phyloP scores from a whole-genome alignment of 345 rosid species.

The Cardamine resedifolia region DNA sequence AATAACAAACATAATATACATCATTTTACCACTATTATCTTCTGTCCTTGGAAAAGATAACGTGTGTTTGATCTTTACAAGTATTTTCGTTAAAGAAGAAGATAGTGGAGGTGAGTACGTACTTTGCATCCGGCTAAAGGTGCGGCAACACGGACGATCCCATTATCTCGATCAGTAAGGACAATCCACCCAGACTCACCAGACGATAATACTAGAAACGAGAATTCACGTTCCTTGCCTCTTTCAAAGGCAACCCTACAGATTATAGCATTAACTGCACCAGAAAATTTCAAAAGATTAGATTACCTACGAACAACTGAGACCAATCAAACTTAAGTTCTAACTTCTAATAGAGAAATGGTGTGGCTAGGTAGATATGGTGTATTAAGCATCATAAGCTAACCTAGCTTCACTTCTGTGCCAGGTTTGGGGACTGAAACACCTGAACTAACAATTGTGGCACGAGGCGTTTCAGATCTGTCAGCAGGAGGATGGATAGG shows the following conservation, averaged over 20 bases:
- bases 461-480: constrained; percentile 58
- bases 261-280: constrained; percentile 84
- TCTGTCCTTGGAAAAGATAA: background rate
- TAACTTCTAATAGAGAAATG: background rate
- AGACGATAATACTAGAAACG: constrained; percentile 63
- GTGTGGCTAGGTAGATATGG: background rate
- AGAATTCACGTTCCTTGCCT: constrained; percentile 84
- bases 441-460: constrained; percentile 65
- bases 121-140: constrained; percentile 77
- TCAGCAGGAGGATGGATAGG: constrained; percentile 51
- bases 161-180: constrained; percentile 68
- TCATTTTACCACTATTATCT: background rate
- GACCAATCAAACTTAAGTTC: constrained; percentile 11
- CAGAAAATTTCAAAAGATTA: constrained; percentile 13
- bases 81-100: background rate
- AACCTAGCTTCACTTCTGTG: constrained; percentile 72
- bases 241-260: constrained; percentile 95
- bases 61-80: background rate
- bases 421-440: constrained; percentile 78
- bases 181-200: constrained; percentile 86
- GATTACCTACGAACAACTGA: constrained; percentile 18
- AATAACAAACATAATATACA: constrained; percentile 16
- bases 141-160: constrained; percentile 73
- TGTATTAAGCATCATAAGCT: constrained; percentile 28
- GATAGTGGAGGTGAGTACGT: constrained; percentile 4